Percentiles rank a stretch among this genome's conserved stretches.
These are phyloP conservation scores for Dactylis glomerata DNA, from an alignment of 176 grass and related monocot species.

Conservation along the genomic window DNA sequence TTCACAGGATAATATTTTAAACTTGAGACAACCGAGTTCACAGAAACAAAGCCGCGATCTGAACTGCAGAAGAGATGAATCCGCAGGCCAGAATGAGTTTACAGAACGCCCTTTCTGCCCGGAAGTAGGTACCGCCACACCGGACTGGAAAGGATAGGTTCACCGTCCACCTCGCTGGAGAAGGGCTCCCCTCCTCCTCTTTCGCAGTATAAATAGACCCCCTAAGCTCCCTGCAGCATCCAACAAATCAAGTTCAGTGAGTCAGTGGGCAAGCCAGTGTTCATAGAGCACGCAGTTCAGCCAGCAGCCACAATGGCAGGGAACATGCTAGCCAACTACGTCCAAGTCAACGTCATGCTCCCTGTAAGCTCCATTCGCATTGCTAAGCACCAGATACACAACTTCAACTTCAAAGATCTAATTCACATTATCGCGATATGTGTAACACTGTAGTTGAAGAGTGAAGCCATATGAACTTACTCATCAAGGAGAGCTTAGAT, in stretches of 20 bases:
- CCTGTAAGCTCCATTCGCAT: conserved; percentile 49
- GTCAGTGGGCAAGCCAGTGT: background rate
- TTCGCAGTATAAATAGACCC: conserved; percentile 38
- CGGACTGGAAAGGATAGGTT: background rate
- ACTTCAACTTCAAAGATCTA: background rate
- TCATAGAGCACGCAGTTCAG: background rate
- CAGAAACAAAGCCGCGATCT: no score
- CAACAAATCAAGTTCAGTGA: conserved; percentile 28
- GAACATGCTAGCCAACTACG: conserved; percentile 58
- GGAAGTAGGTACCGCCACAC: background rate
- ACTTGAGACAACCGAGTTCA: no score
- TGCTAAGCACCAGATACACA: background rate
- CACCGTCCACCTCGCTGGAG: background rate
- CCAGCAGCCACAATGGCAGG: conserved; percentile 19
- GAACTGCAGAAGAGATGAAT: no score
- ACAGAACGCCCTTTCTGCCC: background rate
- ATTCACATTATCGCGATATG: background rate
- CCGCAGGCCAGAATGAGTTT: background rate
- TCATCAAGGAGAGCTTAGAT: background rate
- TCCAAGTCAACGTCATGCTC: conserved; percentile 68
- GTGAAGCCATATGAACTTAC: background rate
- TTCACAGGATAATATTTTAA: no score
- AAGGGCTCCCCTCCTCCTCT: background rate
- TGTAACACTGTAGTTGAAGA: background rate
- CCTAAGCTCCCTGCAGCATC: conserved; percentile 6